Base-by-base conservation (phyloP, 192 early-diverging fungal genomes). In the Jimgerdemannia flammicorona region DNA sequence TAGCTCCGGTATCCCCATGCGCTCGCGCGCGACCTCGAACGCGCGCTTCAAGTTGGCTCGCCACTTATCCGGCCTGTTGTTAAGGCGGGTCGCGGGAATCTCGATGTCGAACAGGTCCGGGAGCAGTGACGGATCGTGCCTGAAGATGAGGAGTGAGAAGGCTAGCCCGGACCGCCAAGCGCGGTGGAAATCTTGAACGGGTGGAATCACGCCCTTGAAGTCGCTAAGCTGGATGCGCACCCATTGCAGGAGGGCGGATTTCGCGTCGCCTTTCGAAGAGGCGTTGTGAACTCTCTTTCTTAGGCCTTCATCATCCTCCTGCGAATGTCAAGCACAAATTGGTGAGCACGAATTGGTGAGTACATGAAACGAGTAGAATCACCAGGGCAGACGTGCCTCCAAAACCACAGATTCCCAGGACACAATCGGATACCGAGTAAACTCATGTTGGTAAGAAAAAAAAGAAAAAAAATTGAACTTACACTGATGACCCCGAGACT, bases 151-250 rank as follows among this genome's bases (percentile, higher is more conserved):
- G 42, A 85, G 79, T 54, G 82, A 84, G 78, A 87, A 87, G 17
- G 82, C 86, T 9, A 87, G 64, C 4, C 86, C 86, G 42, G 77
- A 85, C 65, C 77, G 77, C 86, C 86, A 87, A 14, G 86, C 85
- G 49, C 81, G 70, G 17, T 81, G 80, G 72, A 87, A 87, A 73
- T 87, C 86, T 67, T 82, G 82, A 41, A 87, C 79, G 18, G 82
- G 74, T 11, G 82, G 86, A 63, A 87, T 87, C 44, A 87, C 77
- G 54, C 80, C 78, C 10, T 84, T 78, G 41, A 85, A 87, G 66
- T 85, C 86, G 44, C 85, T 84, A 19, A 87, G 74, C 69, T 87
- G 82, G 40, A 80, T 78, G 3, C 84, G 80, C 11, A 87, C 86
- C 86, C 86, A 87, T 20, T 80, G 81, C 41, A 87, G 70, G 2